A percentile compares a stretch with the other conserved stretches of the same genome.
Conservation (phyloP, 164 flowering plant species). For the Hamamelis virginiana region DNA sequence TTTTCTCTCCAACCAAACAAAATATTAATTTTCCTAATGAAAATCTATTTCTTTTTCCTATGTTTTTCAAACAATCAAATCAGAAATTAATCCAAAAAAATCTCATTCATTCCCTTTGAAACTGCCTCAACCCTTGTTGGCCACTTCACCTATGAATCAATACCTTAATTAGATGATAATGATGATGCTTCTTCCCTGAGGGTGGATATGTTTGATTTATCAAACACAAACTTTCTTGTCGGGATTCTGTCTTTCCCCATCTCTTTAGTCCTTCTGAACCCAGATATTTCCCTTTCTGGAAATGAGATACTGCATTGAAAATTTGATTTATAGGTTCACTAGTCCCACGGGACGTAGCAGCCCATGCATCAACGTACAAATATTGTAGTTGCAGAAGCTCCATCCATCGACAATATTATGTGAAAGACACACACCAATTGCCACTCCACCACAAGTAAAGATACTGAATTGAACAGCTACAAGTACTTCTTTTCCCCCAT, state of each 20-base stretch:
- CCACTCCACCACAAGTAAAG: conserved; percentile 35
- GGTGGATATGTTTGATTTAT: conserved; percentile 15
- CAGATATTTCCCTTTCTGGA: conserved; percentile 8
- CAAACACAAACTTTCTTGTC: conserved; percentile 35
- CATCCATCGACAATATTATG: conserved; percentile 27
- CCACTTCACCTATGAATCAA: background rate
- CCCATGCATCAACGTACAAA: conserved; percentile 32
- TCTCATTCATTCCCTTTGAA: too few species aligned
- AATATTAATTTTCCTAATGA: too few species aligned
- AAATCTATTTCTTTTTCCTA: too few species aligned
- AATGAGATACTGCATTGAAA: background rate
- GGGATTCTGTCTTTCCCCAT: conserved; percentile 9
- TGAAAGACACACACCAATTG: conserved; percentile 13
- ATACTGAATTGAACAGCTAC: conserved; percentile 24
- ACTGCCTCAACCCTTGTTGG: conserved; percentile 35
- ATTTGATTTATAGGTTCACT: background rate
- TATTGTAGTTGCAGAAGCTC: background rate
- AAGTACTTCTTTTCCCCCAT: background rate
- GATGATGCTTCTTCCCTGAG: conserved; percentile 9
- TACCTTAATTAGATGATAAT: too few species aligned
- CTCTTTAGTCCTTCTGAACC: too few species aligned
- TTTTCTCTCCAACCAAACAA: too few species aligned
- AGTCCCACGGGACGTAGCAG: conserved; percentile 9
- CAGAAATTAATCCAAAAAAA: too few species aligned
- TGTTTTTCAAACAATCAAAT: too few species aligned